Conservation (phyloP, 805 yeast genomes). For the Sugiyamaella marilandica region DNA sequence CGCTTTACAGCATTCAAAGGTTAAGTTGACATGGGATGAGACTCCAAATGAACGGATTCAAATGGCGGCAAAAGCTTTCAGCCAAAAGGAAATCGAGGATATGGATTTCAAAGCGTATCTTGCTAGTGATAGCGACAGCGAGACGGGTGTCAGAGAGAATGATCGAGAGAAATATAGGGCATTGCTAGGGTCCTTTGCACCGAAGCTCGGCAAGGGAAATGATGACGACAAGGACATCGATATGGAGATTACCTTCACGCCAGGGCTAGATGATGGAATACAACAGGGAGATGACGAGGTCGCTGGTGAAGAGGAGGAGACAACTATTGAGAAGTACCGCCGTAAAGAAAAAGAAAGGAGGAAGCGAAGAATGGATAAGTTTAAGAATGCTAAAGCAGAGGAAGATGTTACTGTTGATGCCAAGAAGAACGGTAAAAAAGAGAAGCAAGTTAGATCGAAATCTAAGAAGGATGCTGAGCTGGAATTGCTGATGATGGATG, state of each 20-base stretch:
- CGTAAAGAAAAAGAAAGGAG: conserved; percentile 93
- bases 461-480: conserved; percentile 58
- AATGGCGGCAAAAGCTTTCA: conserved; percentile 72
- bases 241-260: conserved; percentile 94
- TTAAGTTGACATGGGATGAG: conserved; percentile 96
- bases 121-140: conserved; percentile 69
- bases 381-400: conserved; percentile 54
- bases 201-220: conserved; percentile 7
- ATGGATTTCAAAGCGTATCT: conserved; percentile 51
- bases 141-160: conserved; percentile 40
- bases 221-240: conserved; percentile 42
- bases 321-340: conserved; percentile 72
- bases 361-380: conserved; percentile 71
- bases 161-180: conserved; percentile 58
- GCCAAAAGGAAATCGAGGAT: conserved; percentile 60
- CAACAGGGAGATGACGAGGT: conserved; percentile 39
- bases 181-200: conserved; percentile 31
- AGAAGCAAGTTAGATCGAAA: conserved; percentile 33
- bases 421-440: conserved; percentile 20
- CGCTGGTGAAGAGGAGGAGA: conserved; percentile 43
- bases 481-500: conserved; percentile 68
- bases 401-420: conserved; percentile 27
- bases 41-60: conserved; percentile 86
- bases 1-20: conserved; percentile 94
- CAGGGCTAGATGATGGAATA: conserved; percentile 52